A percentile compares a stretch with the other conserved stretches of the same genome.
phyloP scores from a whole-genome alignment of 2,329 filamentous ascomycete genomes.

The Colletotrichum tanaceti region DNA sequence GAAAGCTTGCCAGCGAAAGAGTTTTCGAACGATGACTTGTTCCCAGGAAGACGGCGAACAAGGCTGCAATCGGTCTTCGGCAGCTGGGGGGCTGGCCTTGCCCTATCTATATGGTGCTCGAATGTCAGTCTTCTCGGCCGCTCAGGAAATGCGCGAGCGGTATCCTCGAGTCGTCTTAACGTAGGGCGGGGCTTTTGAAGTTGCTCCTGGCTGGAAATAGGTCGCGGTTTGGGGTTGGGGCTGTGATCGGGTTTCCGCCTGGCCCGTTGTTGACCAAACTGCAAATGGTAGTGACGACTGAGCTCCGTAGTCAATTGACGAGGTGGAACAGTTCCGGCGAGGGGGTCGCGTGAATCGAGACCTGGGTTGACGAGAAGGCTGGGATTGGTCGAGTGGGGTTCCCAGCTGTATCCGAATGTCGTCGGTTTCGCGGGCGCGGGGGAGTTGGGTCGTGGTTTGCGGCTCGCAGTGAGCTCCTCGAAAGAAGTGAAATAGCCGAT shows the following conservation, averaged over 20 bases:
- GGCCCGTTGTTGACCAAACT: neutral
- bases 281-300: neutral
- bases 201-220: too few relatives aligned
- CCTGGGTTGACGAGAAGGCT: slow-evolving; percentile 2
- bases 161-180: neutral
- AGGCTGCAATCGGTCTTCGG: neutral
- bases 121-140: neutral
- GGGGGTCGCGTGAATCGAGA: neutral
- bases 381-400: neutral
- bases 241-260: neutral
- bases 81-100: neutral
- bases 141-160: neutral
- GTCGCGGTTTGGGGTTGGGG: neutral
- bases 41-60: neutral
- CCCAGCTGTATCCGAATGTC: neutral
- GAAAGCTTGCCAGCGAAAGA: neutral
- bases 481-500: neutral
- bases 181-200: neutral
- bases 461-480: neutral
- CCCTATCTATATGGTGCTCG: neutral
- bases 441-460: neutral
- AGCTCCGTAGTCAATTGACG: neutral
- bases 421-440: neutral
- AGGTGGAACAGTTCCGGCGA: neutral
- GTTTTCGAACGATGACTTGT: neutral